Evolutionary conservation across 768 basidiomycete genomes (phyloP).

Genomic region (Russula abietina): DNA sequence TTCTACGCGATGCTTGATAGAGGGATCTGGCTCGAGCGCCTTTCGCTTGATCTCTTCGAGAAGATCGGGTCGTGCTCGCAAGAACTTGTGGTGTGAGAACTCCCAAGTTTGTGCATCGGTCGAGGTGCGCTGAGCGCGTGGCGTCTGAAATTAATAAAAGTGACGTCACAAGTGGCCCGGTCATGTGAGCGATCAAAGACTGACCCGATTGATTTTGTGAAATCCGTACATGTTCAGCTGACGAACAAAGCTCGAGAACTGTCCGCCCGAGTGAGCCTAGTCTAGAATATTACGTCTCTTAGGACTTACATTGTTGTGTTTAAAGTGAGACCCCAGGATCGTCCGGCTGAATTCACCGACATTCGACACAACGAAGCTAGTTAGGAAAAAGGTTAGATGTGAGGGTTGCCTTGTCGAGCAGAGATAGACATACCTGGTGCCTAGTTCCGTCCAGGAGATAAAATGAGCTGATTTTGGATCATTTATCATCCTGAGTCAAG

Average conservation of each 20-base stretch:
- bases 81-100: slow-evolving; percentile 82
- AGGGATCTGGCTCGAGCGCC: slow-evolving; percentile 74
- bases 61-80: slow-evolving; percentile 72
- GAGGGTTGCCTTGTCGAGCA: not conserved
- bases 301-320: slow-evolving; percentile 73
- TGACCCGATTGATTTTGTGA: slow-evolving; percentile 85
- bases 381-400: not conserved
- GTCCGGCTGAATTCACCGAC: slow-evolving; percentile 81
- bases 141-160: slow-evolving; percentile 43
- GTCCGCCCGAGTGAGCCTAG: not conserved
- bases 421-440: slow-evolving; percentile 45
- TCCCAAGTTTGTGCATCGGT: slow-evolving; percentile 83
- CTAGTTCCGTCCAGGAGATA: slow-evolving; percentile 77
- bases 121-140: slow-evolving; percentile 75
- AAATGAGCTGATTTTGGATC: slow-evolving; percentile 74
- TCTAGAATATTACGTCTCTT: not conserved
- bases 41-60: slow-evolving; percentile 85
- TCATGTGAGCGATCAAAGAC: slow-evolving; percentile 27
- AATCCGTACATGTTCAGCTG: slow-evolving; percentile 97
- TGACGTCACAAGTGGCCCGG: slow-evolving; percentile 9
- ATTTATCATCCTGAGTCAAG: slow-evolving; percentile 65
- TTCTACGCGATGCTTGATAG: slow-evolving; percentile 65
- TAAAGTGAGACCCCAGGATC: slow-evolving; percentile 82
- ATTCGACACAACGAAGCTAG: slow-evolving; percentile 75
- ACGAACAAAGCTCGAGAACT: slow-evolving; percentile 93